Conservation (phyloP, 345 rosid genomes). For the Eucalyptus viminalis region DNA sequence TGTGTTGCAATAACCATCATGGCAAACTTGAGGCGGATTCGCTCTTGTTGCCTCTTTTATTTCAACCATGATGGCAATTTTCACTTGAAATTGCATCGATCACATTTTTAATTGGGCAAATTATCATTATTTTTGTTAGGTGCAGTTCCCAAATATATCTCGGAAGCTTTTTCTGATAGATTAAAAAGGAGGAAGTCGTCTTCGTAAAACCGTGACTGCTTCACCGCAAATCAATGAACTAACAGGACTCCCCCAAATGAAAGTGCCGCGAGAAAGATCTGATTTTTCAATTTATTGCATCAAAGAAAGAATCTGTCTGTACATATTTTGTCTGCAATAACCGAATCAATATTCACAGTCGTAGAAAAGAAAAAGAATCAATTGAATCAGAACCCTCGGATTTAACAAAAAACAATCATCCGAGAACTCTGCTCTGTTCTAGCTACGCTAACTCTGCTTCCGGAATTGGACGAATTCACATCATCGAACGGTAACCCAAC, state of each 20-base stretch:
- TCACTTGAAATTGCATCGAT: fast-evolving
- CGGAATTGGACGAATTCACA: not conserved
- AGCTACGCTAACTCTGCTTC: not conserved
- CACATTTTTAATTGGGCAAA: not conserved
- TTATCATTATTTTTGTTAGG: not conserved
- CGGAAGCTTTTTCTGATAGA: not conserved
- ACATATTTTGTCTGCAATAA: not conserved
- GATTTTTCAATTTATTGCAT: not conserved
- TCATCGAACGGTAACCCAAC: not conserved
- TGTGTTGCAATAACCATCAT: not conserved
- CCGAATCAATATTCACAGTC: not conserved
- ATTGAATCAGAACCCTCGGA: not conserved
- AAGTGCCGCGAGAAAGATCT: not conserved
- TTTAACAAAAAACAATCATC: not conserved
- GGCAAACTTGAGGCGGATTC: not conserved
- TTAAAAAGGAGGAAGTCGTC: not conserved
- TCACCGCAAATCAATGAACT: not conserved
- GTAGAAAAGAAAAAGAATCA: not conserved
- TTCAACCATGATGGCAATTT: not conserved
- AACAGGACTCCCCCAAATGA: not conserved
- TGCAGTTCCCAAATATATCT: not conserved
- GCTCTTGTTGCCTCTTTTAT: not conserved
- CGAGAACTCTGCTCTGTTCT: not conserved
- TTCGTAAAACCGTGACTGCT: not conserved
- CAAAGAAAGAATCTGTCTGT: not conserved